These are phyloP conservation scores for Globisporangium ultimum DNA, from an alignment of 352 stramenopile genomes.

Conservation along the genomic window DNA sequence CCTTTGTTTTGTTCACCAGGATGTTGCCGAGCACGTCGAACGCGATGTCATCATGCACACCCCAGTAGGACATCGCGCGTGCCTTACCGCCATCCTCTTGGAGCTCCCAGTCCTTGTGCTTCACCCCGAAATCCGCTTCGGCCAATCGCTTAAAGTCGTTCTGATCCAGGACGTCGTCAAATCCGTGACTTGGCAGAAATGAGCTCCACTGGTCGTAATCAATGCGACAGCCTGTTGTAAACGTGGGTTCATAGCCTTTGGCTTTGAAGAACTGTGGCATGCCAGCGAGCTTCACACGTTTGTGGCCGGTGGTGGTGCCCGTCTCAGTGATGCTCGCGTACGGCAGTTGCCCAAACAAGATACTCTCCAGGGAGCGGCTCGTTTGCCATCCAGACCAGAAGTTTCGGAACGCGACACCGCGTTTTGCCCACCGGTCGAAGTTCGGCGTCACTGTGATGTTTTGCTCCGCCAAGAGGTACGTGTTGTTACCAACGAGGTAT, in stretches of 20 bases:
- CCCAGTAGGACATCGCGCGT: constrained; percentile 26
- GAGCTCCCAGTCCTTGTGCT: constrained; percentile 26
- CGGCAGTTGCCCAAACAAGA: constrained; percentile 46
- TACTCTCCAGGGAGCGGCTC: constrained; percentile 53
- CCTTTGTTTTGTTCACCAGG: constrained; percentile 39
- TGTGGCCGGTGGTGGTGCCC: constrained; percentile 29
- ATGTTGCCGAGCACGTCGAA: constrained; percentile 46
- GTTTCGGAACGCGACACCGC: constrained; percentile 45
- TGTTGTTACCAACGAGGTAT: constrained; percentile 39
- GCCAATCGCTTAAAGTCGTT: constrained; percentile 39
- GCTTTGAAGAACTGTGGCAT: constrained; percentile 49
- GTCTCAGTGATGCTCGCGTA: constrained; percentile 35
- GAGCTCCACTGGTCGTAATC: constrained; percentile 48
- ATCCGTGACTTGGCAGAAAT: constrained; percentile 48
- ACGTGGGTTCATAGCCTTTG: constrained; percentile 47
- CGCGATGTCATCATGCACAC: constrained; percentile 49
- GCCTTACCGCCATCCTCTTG: constrained; percentile 12
- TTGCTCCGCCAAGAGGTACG: constrained; percentile 13
- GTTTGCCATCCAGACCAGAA: constrained; percentile 62
- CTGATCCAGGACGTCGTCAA: constrained; percentile 36
- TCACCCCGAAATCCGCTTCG: constrained; percentile 31
- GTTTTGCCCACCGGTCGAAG: constrained; percentile 47
- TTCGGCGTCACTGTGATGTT: constrained; percentile 47
- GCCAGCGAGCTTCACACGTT: constrained; percentile 25
- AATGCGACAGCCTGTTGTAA: constrained; percentile 38